These are phyloP conservation scores for Eucalyptus virginea DNA, from an alignment of 345 rosid species.

Conservation along the genomic window DNA sequence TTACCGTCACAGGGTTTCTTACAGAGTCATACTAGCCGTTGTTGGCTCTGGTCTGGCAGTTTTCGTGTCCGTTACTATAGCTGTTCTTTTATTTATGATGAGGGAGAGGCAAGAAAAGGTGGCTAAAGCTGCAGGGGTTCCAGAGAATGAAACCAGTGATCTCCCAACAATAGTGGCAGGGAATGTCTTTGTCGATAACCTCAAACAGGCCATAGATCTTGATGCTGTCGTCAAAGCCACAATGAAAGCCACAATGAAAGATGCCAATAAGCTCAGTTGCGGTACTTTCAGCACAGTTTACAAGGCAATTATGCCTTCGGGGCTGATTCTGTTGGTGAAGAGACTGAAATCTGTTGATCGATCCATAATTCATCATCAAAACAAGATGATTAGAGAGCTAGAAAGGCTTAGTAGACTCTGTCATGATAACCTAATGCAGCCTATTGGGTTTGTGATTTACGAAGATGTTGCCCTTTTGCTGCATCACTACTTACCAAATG, in stretches of 20 bases:
- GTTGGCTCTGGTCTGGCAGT: slow-evolving; percentile 89
- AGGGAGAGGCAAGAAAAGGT: slow-evolving; percentile 92
- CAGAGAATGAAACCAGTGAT: slow-evolving; percentile 27
- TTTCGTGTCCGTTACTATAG: slow-evolving; percentile 67
- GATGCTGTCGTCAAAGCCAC: slow-evolving; percentile 79
- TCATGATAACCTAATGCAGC: slow-evolving; percentile 73
- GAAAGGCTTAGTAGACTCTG: slow-evolving; percentile 91
- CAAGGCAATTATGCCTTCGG: slow-evolving; percentile 93
- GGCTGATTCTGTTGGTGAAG: slow-evolving; percentile 67
- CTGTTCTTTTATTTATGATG: slow-evolving; percentile 85
- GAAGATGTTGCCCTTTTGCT: slow-evolving; percentile 91
- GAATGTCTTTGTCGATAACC: slow-evolving; percentile 70
- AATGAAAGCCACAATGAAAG: slow-evolving; percentile 69
- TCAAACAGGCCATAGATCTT: slow-evolving; percentile 82
- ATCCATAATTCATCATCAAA: slow-evolving; percentile 75
- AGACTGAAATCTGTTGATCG: slow-evolving; percentile 82
- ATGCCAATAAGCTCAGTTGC: slow-evolving; percentile 60
- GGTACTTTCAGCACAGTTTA: slow-evolving; percentile 90
- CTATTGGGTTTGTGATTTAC: slow-evolving; percentile 81
- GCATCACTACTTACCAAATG: slow-evolving; percentile 73
- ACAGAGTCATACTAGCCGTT: slow-evolving; percentile 69
- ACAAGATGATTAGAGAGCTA: slow-evolving; percentile 92
- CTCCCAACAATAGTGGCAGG: slow-evolving; percentile 68
- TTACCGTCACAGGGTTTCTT: slow-evolving; percentile 76
- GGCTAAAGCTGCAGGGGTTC: slow-evolving; percentile 30